Conservation (phyloP, 2,329 filamentous ascomycete genomes). For the Xylariaceae sp. region DNA sequence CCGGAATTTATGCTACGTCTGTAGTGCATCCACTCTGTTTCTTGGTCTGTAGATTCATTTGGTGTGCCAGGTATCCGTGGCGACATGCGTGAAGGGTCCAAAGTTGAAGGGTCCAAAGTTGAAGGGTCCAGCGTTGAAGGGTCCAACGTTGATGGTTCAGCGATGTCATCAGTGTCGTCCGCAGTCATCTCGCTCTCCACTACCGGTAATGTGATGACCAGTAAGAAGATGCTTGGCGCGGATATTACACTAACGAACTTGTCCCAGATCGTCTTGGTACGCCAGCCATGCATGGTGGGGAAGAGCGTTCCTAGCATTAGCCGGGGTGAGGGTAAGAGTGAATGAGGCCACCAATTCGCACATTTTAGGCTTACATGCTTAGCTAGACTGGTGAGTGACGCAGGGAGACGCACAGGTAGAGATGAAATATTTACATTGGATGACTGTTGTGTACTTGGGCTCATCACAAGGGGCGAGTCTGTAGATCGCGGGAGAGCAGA, state of each 20-base stretch:
- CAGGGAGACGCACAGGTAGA: constrained; percentile 42
- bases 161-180: constrained; percentile 36
- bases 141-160: constrained; percentile 29
- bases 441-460: constrained; percentile 39
- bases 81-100: constrained; percentile 29
- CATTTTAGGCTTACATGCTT: constrained; percentile 38
- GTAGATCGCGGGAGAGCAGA: constrained; percentile 65
- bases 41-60: constrained; percentile 33
- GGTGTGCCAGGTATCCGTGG: constrained; percentile 35
- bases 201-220: constrained; percentile 87
- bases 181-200: constrained; percentile 66
- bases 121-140: too few species aligned
- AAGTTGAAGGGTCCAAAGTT: constrained; percentile 25
- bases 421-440: constrained; percentile 54
- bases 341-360: constrained; percentile 77
- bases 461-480: constrained; percentile 49
- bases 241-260: constrained; percentile 75
- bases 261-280: constrained; percentile 76
- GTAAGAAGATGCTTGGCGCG: constrained; percentile 81
- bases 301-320: constrained; percentile 71
- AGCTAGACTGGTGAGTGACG: constrained; percentile 39
- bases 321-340: constrained; percentile 64
- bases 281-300: constrained; percentile 79
- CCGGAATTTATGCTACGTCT: constrained; percentile 41
- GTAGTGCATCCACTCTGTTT: constrained; percentile 57